phyloP scores from a whole-genome alignment of 2,329 filamentous ascomycete genomes.

The Aspergillus ustus region DNA sequence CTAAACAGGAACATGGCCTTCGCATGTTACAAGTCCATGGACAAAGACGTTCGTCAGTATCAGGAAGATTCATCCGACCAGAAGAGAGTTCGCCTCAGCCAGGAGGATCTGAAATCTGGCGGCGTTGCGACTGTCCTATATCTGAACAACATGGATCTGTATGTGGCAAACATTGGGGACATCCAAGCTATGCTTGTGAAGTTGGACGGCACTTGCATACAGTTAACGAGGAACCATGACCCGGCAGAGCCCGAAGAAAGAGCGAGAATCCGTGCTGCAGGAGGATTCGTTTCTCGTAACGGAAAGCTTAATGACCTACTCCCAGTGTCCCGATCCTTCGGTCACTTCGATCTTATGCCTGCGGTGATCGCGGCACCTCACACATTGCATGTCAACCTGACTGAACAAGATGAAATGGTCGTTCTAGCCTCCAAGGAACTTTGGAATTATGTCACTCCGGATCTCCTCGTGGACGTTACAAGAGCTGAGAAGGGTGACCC shows the following conservation, averaged over 20 bases:
- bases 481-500: constrained; percentile 84
- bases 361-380: constrained; percentile 90
- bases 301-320: constrained; percentile 91
- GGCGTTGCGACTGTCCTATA: constrained; percentile 92
- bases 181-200: constrained; percentile 94
- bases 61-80: constrained; percentile 74
- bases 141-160: constrained; percentile 85
- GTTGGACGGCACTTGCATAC: constrained; percentile 79
- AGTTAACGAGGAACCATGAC: constrained; percentile 90
- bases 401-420: constrained; percentile 91
- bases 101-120: constrained; percentile 87
- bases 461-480: constrained; percentile 89
- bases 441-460: constrained; percentile 91
- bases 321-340: constrained; percentile 91
- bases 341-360: constrained; percentile 90
- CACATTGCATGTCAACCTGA: constrained; percentile 75
- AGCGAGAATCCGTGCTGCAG: constrained; percentile 87
- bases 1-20: constrained; percentile 95
- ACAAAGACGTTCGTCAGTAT: constrained; percentile 61
- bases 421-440: constrained; percentile 88
- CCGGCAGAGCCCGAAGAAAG: constrained; percentile 84
- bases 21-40: constrained; percentile 76
- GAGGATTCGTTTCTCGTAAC: constrained; percentile 93
- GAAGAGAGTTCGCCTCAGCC: constrained; percentile 70
- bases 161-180: constrained; percentile 93